phyloP scores from a whole-genome alignment of 805 yeast genomes.

The Candida pini region DNA sequence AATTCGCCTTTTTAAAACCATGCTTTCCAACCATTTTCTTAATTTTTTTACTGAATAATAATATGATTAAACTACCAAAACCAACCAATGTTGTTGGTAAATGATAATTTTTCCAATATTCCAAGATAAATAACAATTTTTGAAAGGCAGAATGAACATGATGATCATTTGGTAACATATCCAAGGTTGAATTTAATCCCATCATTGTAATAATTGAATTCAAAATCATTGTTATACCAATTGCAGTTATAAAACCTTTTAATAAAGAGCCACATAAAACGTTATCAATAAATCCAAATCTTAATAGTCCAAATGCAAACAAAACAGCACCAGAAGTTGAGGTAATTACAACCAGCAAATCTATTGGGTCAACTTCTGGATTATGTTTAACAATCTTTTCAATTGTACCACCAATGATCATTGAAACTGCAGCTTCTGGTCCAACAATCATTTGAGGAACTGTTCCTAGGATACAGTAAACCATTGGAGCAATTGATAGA shows the following conservation, averaged over 20 bases:
- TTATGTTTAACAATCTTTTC: conserved; percentile 46
- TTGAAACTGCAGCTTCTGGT: conserved; percentile 83
- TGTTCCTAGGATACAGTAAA: conserved; percentile 73
- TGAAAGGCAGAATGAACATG: conserved; percentile 69
- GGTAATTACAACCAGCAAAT: conserved; percentile 62
- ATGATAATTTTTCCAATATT: conserved; percentile 45
- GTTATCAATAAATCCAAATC: conserved; percentile 82
- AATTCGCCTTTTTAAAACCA: conserved; percentile 41
- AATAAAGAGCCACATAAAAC: conserved; percentile 71
- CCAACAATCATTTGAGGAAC: conserved; percentile 90
- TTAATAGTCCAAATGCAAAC: conserved; percentile 67
- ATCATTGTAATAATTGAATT: conserved; percentile 70
- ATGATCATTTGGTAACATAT: conserved; percentile 35
- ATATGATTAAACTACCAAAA: conserved; percentile 38
- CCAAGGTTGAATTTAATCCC: conserved; percentile 50
- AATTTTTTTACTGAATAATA: conserved; percentile 37
- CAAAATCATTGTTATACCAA: conserved; percentile 76
- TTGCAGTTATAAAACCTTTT: conserved; percentile 80
- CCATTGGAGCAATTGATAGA: conserved; percentile 69
- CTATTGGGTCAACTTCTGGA: conserved; percentile 39
- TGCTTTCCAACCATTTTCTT: conserved; percentile 32
- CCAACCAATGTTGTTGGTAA: conserved; percentile 60
- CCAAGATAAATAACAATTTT: conserved; percentile 53
- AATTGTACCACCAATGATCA: conserved; percentile 76
- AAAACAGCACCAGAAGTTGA: conserved; percentile 71